phyloP scores from a whole-genome alignment of 805 yeast species.

The Starmerella etchellsii region DNA sequence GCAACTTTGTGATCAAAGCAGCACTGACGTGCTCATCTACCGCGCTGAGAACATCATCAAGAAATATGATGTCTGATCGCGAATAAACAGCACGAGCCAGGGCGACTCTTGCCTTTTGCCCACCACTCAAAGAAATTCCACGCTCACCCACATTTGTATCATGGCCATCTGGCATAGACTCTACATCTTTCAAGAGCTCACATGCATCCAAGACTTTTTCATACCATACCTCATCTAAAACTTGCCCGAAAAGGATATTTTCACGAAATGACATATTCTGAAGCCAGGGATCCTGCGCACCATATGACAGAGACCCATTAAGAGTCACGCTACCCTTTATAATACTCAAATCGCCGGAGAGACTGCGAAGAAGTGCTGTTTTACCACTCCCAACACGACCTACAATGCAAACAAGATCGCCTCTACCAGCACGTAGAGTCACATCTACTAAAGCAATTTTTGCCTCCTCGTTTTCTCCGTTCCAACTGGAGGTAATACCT shows the following conservation, averaged over 20 bases:
- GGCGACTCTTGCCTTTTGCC: conserved; percentile 91
- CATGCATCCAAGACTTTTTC: conserved; percentile 73
- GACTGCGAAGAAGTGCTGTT: conserved; percentile 60
- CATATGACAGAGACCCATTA: conserved; percentile 68
- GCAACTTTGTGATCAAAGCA: conserved; percentile 64
- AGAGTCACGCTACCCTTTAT: conserved; percentile 53
- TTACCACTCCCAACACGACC: conserved; percentile 83
- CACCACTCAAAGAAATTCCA: conserved; percentile 93
- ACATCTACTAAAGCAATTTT: conserved; percentile 30
- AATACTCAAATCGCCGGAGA: conserved; percentile 65
- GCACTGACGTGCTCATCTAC: conserved; percentile 95
- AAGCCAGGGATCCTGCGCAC: conserved; percentile 84
- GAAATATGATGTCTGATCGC: conserved; percentile 77
- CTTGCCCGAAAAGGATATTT: conserved; percentile 81
- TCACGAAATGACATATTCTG: conserved; percentile 82
- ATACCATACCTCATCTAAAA: conserved; percentile 69
- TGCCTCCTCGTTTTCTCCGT: conserved; percentile 37
- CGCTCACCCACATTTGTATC: conserved; percentile 90
- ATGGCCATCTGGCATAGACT: conserved; percentile 77
- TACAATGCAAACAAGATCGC: conserved; percentile 66
- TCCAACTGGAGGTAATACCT: conserved; percentile 36
- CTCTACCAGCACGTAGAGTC: conserved; percentile 52
- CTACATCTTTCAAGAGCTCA: conserved; percentile 68
- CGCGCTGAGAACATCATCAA: conserved; percentile 91
- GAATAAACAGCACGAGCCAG: conserved; percentile 93